Conservation (phyloP, 805 yeast species). For the Naumovozyma dairenensis region DNA sequence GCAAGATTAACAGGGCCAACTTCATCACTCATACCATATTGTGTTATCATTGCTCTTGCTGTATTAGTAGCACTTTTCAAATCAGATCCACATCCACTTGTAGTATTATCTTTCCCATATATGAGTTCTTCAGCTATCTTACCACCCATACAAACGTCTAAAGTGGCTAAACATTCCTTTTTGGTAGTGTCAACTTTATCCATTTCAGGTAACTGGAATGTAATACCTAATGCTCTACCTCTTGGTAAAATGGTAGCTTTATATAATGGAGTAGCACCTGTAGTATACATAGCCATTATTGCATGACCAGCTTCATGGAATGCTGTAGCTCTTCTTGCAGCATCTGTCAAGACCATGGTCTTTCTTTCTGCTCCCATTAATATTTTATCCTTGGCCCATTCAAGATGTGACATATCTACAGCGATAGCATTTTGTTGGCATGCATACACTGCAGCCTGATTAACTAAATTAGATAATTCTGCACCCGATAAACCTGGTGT, state of each 20-base stretch:
- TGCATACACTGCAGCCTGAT: slow-evolving; percentile 97
- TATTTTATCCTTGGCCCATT: slow-evolving; percentile 98
- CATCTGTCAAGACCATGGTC: slow-evolving; percentile 96
- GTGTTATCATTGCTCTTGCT: slow-evolving; percentile 94
- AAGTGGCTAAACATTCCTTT: slow-evolving; percentile 77
- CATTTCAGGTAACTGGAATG: slow-evolving; percentile 97
- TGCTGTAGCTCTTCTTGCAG: slow-evolving; percentile 86
- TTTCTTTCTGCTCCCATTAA: slow-evolving; percentile 96
- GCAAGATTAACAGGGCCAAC: slow-evolving; percentile 88
- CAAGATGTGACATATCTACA: slow-evolving; percentile 85
- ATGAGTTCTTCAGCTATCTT: slow-evolving; percentile 91
- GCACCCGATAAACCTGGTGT: slow-evolving; percentile 99
- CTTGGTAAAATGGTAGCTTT: slow-evolving; percentile 96
- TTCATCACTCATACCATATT: slow-evolving; percentile 89
- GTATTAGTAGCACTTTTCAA: slow-evolving; percentile 80
- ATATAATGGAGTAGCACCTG: slow-evolving; percentile 89
- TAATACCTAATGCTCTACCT: slow-evolving; percentile 92
- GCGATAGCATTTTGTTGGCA: slow-evolving; percentile 85
- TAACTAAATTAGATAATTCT: slow-evolving; percentile 86
- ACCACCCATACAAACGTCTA: slow-evolving; percentile 99
- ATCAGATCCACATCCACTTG: slow-evolving; percentile 93
- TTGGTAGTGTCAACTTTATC: slow-evolving; percentile 91
- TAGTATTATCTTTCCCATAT: slow-evolving; percentile 85
- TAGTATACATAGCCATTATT: slow-evolving; percentile 89
- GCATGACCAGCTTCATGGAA: slow-evolving; percentile 99